These are phyloP conservation scores for Physcomitrellopsis africana DNA, from an alignment of 225 moss, liverwort and hornwort genomes.

Conservation along the genomic window DNA sequence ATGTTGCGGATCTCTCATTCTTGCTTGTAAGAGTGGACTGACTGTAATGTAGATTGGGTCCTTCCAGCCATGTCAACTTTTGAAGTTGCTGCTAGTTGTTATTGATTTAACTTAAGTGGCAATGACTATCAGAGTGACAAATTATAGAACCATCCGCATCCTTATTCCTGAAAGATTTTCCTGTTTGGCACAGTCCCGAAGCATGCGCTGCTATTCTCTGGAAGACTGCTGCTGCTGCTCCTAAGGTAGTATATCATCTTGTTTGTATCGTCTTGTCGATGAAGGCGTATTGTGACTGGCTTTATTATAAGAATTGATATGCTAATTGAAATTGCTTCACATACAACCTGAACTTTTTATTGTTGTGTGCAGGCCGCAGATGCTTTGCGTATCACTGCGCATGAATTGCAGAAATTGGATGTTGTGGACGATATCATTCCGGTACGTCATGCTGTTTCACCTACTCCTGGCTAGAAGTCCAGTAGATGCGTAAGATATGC, in stretches of 20 bases:
- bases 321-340: background rate
- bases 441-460: constrained; percentile 44
- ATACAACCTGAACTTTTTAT: constrained; percentile 4
- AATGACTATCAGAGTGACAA: too few relatives aligned
- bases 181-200: constrained; percentile 77
- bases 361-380: constrained; percentile 78
- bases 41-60: background rate
- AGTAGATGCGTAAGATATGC: background rate
- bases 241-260: constrained; percentile 53
- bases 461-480: background rate
- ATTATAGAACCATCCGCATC: constrained; percentile 2
- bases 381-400: constrained; percentile 87
- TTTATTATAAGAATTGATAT: background rate
- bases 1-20: background rate
- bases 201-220: constrained; percentile 97
- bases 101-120: too few relatives aligned
- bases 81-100: background rate
- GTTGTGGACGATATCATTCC: constrained; percentile 96
- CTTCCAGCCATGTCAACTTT: background rate
- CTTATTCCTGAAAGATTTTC: constrained; percentile 7
- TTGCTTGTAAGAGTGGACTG: background rate
- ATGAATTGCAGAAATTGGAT: constrained; percentile 74
- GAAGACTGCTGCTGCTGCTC: constrained; percentile 93
- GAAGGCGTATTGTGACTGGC: background rate
- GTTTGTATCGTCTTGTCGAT: constrained; percentile 7